These are phyloP conservation scores for Dendrobium huoshanense DNA, from an alignment of 106 monocot genomes.

Conservation along the genomic window DNA sequence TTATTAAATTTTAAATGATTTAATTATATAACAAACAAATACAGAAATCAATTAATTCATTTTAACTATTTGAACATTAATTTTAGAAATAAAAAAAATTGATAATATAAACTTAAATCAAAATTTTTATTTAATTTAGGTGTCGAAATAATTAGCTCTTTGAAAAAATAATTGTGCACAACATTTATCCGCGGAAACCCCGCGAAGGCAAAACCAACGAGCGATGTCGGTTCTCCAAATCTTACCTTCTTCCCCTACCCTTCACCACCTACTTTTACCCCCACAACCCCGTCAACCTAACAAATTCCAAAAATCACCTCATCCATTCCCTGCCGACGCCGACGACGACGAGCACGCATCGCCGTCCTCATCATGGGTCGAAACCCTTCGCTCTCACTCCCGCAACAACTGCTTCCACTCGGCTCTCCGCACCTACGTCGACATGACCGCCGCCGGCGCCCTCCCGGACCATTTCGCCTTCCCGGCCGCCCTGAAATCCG, in stretches of 20 bases:
- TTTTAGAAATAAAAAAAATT: no score
- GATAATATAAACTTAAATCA: no score
- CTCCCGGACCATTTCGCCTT: slow-evolving; percentile 77
- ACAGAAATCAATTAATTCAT: no score
- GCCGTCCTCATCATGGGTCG: slow-evolving; percentile 45
- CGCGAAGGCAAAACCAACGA: background rate
- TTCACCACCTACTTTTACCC: background rate
- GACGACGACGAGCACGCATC: background rate
- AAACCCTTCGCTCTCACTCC: slow-evolving; percentile 66
- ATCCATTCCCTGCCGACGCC: background rate
- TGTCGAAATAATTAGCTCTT: no score
- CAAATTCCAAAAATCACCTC: slow-evolving; percentile 1
- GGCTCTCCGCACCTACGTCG: slow-evolving; percentile 44
- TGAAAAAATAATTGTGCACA: background rate
- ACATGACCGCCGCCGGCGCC: slow-evolving; percentile 39
- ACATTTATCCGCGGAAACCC: background rate
- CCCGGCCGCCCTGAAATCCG: slow-evolving; percentile 73
- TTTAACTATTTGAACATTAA: no score
- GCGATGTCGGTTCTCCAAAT: background rate
- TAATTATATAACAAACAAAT: no score
- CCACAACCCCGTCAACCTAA: background rate
- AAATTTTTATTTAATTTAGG: no score
- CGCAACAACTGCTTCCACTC: slow-evolving; percentile 30
- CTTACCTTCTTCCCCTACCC: background rate
- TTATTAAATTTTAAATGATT: no score